Base-by-base conservation (phyloP, 2,329 filamentous ascomycete species). In the Truncatella angustata region DNA sequence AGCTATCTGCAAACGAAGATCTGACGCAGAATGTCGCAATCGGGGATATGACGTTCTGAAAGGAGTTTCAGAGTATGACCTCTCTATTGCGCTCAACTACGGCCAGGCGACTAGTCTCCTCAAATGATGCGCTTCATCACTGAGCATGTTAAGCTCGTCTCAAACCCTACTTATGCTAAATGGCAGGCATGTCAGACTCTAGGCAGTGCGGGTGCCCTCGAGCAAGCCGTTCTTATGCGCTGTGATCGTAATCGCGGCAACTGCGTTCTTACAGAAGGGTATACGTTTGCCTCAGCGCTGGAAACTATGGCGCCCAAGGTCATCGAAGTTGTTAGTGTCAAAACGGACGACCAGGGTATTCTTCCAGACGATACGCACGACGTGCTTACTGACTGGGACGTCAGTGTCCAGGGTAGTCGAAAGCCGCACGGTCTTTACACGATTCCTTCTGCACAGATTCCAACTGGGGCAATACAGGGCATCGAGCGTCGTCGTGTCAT, bases 141-240 rank as follows among this genome's bases (percentile, higher is more conserved):
- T 0, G 94, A 99, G 75, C 94, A 97, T 72, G 96, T 92, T 0
- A 93, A 99, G 72, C 84, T 97, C 52, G 84, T 96, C 14, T 90
- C 91, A 70, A 79, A 84, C 55, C 92, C 93, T n/a, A 90, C 90
- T 0, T 97, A 97, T 67, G 81, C 86, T 16, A 92, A 99, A 73
- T 99, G 94, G 94, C 79, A 83, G 57, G 90, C 90, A 62, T 86
- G 85, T 50, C 79, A 96, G 74, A 92, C 86, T 2, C 82, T 93
- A 35, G 94, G 93, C 50, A 94, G 86, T 70, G 97, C 94, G 0
- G 90, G 85, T 20, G 87, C 90, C 0, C 80, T 96, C 58, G 94
- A 97, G 64, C 87, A 93, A 70, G 79, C 88, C 2, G 75, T 96
- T 42, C 84, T 94, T 49, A 88, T 97, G 80, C 85, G 97, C 57